These are phyloP conservation scores for Pleurostoma richardsiae DNA, from an alignment of 2,329 filamentous ascomycete species.

Conservation along the genomic window DNA sequence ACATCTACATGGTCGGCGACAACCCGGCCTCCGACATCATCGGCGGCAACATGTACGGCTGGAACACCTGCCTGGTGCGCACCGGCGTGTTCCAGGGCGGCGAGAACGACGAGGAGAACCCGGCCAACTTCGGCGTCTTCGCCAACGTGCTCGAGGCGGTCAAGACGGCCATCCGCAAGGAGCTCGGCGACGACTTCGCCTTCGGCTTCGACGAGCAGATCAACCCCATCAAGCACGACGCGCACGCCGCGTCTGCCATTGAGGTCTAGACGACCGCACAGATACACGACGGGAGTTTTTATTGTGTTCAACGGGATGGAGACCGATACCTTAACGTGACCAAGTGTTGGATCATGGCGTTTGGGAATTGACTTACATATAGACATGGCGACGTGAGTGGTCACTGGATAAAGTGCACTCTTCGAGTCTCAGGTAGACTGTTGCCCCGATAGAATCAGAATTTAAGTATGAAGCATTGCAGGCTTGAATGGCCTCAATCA, in stretches of 20 bases:
- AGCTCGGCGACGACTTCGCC: constrained; percentile 70
- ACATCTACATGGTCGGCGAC: constrained; percentile 74
- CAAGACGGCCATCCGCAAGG: constrained; percentile 59
- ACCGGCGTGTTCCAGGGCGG: constrained; percentile 76
- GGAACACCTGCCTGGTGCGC: constrained; percentile 75
- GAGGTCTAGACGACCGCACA: neutral
- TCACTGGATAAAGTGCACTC: too few relatives aligned
- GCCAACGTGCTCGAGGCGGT: constrained; percentile 68
- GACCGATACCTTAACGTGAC: too few relatives aligned
- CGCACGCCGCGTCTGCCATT: constrained; percentile 1
- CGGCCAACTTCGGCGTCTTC: constrained; percentile 73
- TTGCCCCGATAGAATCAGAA: too few relatives aligned
- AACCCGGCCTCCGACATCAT: constrained; percentile 71
- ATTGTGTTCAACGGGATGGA: too few relatives aligned
- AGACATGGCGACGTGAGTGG: too few relatives aligned
- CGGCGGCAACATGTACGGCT: constrained; percentile 75
- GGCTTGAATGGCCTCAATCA: too few relatives aligned
- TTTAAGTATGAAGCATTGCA: too few relatives aligned
- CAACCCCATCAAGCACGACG: constrained; percentile 58
- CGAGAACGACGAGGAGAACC: constrained; percentile 71
- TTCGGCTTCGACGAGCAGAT: constrained; percentile 67
- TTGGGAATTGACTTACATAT: too few relatives aligned
- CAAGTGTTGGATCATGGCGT: too few relatives aligned
- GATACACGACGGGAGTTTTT: neutral
- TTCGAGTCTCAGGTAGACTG: too few relatives aligned